Percentiles rank a stretch among this genome's conserved stretches.
These are phyloP conservation scores for Graphiopsis chlorocephala DNA, from an alignment of 2,329 filamentous ascomycete species.

Conservation along the genomic window DNA sequence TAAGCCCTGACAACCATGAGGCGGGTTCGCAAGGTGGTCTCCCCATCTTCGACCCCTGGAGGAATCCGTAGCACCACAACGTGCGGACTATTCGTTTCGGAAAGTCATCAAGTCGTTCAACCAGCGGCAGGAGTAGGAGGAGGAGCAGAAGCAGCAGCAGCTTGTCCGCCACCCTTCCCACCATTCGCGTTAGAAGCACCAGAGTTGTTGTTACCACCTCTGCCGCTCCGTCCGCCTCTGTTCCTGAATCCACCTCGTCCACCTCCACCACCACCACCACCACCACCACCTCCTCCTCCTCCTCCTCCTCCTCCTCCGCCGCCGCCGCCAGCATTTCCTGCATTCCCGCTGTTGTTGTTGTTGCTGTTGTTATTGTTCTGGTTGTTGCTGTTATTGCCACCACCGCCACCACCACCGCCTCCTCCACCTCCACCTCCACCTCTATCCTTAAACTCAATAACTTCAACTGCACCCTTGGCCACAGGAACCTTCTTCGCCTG, in stretches of 20 bases:
- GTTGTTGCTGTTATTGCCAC: background rate
- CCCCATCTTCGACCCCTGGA: background rate
- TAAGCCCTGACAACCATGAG: background rate
- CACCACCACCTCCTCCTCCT: background rate
- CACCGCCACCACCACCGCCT: conserved; percentile 9
- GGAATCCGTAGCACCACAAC: background rate
- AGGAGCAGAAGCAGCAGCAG: background rate
- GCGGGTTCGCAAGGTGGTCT: background rate
- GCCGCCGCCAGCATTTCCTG: background rate
- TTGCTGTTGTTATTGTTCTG: background rate
- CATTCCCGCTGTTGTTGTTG: background rate
- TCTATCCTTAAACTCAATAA: conserved; percentile 73
- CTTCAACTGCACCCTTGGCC: conserved; percentile 80
- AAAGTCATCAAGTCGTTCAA: background rate
- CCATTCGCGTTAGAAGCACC: background rate
- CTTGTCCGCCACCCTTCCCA: background rate
- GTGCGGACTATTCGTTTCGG: background rate
- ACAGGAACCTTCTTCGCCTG: conserved; percentile 77
- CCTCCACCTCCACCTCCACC: conserved; percentile 18
- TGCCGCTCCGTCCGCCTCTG: background rate
- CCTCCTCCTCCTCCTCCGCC: background rate
- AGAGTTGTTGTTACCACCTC: background rate
- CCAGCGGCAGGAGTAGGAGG: background rate
- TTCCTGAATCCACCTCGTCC: background rate
- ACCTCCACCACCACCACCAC: background rate